Percentiles rank a stretch among this genome's conserved stretches.
These are phyloP conservation scores for Calonectria multiphialidica DNA, from an alignment of 2,329 filamentous ascomycete genomes.

Conservation along the genomic window DNA sequence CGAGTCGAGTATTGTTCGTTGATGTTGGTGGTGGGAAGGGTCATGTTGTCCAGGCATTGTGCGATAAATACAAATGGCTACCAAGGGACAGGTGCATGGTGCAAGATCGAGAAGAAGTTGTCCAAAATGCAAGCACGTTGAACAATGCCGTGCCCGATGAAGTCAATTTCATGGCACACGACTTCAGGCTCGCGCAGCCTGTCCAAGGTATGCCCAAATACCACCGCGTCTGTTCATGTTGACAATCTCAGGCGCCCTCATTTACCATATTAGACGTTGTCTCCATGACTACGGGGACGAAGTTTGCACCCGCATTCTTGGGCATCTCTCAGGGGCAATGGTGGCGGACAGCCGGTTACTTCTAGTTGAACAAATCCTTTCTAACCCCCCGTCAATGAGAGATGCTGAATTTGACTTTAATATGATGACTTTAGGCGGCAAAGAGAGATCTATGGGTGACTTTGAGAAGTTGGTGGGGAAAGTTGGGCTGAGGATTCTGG, in stretches of 20 bases:
- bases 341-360: constrained; percentile 48
- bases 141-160: constrained; percentile 10
- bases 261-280: constrained; percentile 46
- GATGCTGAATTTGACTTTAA: constrained; percentile 46
- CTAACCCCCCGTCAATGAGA: constrained; percentile 40
- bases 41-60: constrained; percentile 43
- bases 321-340: constrained; percentile 46
- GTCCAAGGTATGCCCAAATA: constrained; percentile 39
- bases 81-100: constrained; percentile 44
- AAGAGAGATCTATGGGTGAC: constrained; percentile 45
- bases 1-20: constrained; percentile 42
- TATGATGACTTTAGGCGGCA: constrained; percentile 49
- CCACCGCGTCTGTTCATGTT: not conserved
- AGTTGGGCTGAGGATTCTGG: constrained; percentile 44
- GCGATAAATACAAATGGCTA: constrained; percentile 41
- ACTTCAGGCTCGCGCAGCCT: constrained; percentile 50
- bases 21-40: constrained; percentile 51
- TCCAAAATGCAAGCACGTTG: constrained; percentile 39
- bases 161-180: constrained; percentile 26
- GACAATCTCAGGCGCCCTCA: constrained; percentile 44
- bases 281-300: constrained; percentile 53
- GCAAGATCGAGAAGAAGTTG: constrained; percentile 47
- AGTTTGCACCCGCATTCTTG: constrained; percentile 44
- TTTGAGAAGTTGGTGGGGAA: constrained; percentile 39
- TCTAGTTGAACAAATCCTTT: constrained; percentile 48